phyloP scores from a whole-genome alignment of 352 stramenopile species.

The Phytopythium montanum region DNA sequence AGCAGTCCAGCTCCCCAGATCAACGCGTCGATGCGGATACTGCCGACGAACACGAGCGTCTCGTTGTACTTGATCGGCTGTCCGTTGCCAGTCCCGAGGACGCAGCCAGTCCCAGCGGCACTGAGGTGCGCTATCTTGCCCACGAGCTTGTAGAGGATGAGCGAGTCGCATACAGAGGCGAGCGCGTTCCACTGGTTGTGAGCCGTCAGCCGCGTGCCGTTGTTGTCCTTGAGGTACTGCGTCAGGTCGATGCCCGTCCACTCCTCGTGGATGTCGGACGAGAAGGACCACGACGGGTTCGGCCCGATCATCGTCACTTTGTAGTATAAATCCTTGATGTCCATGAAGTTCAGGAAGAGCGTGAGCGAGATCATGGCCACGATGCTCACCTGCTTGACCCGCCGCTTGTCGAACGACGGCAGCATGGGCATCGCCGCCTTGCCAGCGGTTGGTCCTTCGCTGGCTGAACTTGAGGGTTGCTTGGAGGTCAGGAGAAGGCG shows the following conservation, averaged over 20 bases:
- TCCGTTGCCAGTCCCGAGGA: slow-evolving; percentile 4
- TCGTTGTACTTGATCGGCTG: slow-evolving; percentile 11
- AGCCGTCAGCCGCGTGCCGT: slow-evolving; percentile 8
- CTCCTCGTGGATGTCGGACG: slow-evolving; percentile 12
- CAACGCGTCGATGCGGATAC: slow-evolving; percentile 12
- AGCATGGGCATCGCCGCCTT: not conserved
- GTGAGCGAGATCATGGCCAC: slow-evolving; percentile 22
- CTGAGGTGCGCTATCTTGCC: slow-evolving; percentile 17
- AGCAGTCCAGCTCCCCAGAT: slow-evolving; percentile 16
- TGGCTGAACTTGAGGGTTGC: too few species aligned
- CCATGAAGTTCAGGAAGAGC: slow-evolving; percentile 22
- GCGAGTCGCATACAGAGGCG: slow-evolving; percentile 14
- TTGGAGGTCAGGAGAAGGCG: not conserved
- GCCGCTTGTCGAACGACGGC: not conserved
- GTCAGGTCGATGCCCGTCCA: slow-evolving; percentile 19
- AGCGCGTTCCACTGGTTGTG: slow-evolving; percentile 24
- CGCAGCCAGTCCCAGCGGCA: slow-evolving; percentile 12
- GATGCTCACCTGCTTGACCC: slow-evolving; percentile 14
- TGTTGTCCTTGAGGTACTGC: slow-evolving; percentile 10
- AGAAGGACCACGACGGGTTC: slow-evolving; percentile 14
- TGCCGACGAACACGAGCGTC: slow-evolving; percentile 19
- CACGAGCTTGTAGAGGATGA: slow-evolving; percentile 14
- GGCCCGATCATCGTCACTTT: slow-evolving; percentile 21
- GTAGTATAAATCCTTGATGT: slow-evolving; percentile 24
- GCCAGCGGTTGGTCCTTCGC: not conserved